Evolutionary conservation across 345 rosid species (phyloP).

Genomic region (Rhodamnia rubescens): DNA sequence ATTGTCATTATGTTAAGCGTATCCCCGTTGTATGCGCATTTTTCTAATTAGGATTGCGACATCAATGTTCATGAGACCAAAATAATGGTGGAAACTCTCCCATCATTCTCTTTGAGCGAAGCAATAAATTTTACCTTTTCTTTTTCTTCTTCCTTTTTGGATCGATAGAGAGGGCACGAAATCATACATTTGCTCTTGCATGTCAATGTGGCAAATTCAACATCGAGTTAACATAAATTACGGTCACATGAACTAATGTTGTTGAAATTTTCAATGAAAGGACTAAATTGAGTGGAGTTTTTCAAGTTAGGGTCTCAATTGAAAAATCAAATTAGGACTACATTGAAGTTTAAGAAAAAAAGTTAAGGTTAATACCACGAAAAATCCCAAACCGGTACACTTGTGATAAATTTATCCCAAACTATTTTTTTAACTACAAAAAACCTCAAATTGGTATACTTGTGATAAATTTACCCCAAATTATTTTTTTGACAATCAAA

Average conservation of each 20-base stretch:
- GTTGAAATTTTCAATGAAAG: background rate
- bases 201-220: background rate
- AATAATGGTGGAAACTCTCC: background rate
- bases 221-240: background rate
- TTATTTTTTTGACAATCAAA: no score
- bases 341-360: background rate
- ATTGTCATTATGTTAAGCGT: background rate
- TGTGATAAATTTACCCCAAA: no score
- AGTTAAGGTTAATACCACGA: no score
- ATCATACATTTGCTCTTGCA: rapidly evolving
- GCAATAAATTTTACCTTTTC: background rate
- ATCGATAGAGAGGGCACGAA: background rate
- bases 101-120: background rate
- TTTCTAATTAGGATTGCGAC: background rate
- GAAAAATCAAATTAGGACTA: no score
- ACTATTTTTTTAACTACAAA: no score
- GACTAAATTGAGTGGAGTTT: background rate
- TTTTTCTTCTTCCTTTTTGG: background rate
- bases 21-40: background rate
- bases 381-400: no score
- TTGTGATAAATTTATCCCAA: no score
- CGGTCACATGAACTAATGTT: background rate
- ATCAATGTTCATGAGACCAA: background rate
- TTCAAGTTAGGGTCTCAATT: background rate
- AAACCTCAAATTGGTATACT: no score